Evolutionary conservation across 768 basidiomycete genomes (phyloP).

Genomic region (Podaxis sp.): DNA sequence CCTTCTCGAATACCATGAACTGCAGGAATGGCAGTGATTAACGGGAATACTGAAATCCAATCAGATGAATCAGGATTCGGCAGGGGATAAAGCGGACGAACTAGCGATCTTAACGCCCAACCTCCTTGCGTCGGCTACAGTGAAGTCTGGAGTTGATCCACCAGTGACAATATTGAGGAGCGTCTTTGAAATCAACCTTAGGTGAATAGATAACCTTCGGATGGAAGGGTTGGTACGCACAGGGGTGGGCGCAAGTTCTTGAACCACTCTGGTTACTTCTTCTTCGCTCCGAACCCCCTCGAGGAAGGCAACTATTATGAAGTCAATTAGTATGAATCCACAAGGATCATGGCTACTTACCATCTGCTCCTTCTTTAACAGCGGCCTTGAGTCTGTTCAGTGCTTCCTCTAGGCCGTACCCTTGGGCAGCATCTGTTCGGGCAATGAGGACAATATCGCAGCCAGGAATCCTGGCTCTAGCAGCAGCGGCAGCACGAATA

Average conservation of each 20-base stretch:
- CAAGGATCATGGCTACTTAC: conserved; percentile 12
- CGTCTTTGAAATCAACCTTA: conserved; percentile 22
- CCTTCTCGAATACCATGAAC: conserved; percentile 49
- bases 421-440: conserved; percentile 53
- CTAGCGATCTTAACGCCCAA: conserved; percentile 46
- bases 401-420: conserved; percentile 50
- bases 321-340: neutral
- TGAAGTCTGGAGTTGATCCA: conserved; percentile 51
- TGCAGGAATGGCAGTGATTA: conserved; percentile 47
- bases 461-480: conserved; percentile 46
- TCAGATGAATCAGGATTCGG: conserved; percentile 1
- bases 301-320: conserved; percentile 44
- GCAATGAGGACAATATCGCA: conserved; percentile 52
- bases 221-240: conserved; percentile 14
- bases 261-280: conserved; percentile 39
- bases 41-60: conserved; percentile 40
- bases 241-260: conserved; percentile 41
- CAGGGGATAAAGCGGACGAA: conserved; percentile 15
- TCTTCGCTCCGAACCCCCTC: conserved; percentile 51
- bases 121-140: conserved; percentile 42
- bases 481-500: conserved; percentile 52
- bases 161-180: conserved; percentile 54
- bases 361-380: conserved; percentile 42
- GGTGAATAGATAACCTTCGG: neutral
- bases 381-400: conserved; percentile 46